Conservation (phyloP, 371 early-diverging fungal species). For the Nematocida sp. region DNA sequence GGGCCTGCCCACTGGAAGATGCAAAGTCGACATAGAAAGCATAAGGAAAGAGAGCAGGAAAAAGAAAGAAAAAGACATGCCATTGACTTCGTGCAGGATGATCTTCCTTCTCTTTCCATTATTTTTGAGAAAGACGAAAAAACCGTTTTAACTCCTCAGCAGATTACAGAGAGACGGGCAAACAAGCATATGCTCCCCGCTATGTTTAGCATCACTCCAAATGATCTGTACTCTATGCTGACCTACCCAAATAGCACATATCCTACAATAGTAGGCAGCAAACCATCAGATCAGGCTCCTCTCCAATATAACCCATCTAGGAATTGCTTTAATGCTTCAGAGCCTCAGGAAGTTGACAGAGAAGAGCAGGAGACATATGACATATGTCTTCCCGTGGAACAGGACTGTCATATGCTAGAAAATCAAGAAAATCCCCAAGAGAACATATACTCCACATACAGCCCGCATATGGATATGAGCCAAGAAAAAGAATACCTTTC, state of each 20-base stretch:
- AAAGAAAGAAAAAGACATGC: slow-evolving; percentile 56
- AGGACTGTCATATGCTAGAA: too few relatives aligned
- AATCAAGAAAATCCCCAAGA: too few relatives aligned
- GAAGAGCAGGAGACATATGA: background rate
- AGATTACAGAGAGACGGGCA: slow-evolving; percentile 61
- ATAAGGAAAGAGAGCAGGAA: background rate
- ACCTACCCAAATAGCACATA: slow-evolving; percentile 41
- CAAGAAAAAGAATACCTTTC: too few relatives aligned
- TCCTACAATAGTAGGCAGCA: too few relatives aligned
- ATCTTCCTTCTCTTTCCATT: slow-evolving; percentile 13
- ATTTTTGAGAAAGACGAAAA: slow-evolving; percentile 54
- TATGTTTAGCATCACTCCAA: slow-evolving; percentile 53
- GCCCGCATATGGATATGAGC: too few relatives aligned
- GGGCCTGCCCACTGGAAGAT: slow-evolving; percentile 65
- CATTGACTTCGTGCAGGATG: slow-evolving; percentile 55
- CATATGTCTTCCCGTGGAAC: too few relatives aligned
- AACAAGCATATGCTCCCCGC: slow-evolving; percentile 59
- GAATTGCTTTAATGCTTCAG: too few relatives aligned
- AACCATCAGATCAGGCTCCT: too few relatives aligned
- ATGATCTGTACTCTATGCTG: slow-evolving; percentile 61
- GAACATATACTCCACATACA: too few relatives aligned
- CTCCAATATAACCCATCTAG: too few relatives aligned
- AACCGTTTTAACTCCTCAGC: slow-evolving; percentile 46
- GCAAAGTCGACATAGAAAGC: slow-evolving; percentile 20
- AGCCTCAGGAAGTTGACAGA: too few relatives aligned